Evolutionary conservation across 2,329 filamentous ascomycete species (phyloP).

Genomic region (Aureobasidium sp.): DNA sequence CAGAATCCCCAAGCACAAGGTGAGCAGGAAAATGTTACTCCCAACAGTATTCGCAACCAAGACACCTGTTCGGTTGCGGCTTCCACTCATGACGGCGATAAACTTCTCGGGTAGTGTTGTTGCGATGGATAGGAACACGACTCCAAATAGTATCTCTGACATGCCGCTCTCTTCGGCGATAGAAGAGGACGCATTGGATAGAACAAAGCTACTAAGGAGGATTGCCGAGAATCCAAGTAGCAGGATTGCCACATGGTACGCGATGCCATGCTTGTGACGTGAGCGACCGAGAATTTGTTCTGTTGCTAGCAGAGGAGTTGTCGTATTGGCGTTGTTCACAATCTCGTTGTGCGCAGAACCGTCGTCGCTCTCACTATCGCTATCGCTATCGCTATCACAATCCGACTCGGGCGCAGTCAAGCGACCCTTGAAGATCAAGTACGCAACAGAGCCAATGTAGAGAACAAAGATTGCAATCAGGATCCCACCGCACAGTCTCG

Average conservation of each 20-base stretch:
- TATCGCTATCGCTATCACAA: constrained; percentile 37
- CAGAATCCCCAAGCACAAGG: constrained; percentile 53
- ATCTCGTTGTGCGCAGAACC: not conserved
- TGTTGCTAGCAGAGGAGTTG: not conserved
- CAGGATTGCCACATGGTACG: constrained; percentile 48
- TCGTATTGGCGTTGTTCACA: not conserved
- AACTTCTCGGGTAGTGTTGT: constrained; percentile 63
- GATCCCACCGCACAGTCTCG: constrained; percentile 39
- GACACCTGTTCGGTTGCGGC: constrained; percentile 53
- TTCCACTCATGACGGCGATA: constrained; percentile 54
- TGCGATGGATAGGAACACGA: constrained; percentile 56
- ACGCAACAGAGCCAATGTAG: constrained; percentile 51
- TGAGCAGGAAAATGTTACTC: constrained; percentile 62
- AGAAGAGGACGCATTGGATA: constrained; percentile 49
- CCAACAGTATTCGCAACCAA: constrained; percentile 59
- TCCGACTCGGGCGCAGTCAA: constrained; percentile 49
- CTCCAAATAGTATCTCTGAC: constrained; percentile 53
- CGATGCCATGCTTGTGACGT: not conserved
- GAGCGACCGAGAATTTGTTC: not conserved
- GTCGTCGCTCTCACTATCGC: constrained; percentile 26
- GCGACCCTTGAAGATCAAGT: constrained; percentile 51
- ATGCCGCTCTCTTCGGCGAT: constrained; percentile 47
- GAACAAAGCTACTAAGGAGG: constrained; percentile 54
- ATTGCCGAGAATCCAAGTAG: constrained; percentile 50
- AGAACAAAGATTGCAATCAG: constrained; percentile 48